phyloP scores from a whole-genome alignment of 176 grass and related monocot species.

The Avena insularis region DNA sequence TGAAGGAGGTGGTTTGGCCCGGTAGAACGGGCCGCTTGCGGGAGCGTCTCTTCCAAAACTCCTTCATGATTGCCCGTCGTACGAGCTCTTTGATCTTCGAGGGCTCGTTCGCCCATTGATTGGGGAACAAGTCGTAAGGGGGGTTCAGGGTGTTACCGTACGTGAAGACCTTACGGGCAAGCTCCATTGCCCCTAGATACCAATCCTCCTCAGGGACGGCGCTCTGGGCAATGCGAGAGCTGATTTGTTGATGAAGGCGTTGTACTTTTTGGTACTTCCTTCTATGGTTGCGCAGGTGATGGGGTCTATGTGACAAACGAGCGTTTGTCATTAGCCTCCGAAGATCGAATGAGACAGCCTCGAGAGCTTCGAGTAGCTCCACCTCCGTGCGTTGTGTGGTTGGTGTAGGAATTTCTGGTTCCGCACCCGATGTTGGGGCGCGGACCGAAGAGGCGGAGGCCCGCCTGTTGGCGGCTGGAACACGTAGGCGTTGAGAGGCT shows the following conservation, averaged over 20 bases:
- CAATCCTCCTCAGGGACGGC: not conserved
- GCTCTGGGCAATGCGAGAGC: not conserved
- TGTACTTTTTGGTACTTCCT: slow-evolving; percentile 19
- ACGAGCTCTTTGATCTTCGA: not conserved
- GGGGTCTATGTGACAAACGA: not conserved
- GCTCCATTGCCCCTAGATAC: not conserved
- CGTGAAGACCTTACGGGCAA: not conserved
- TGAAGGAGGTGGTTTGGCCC: not conserved
- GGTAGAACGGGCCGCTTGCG: not conserved
- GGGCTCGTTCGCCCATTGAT: not conserved
- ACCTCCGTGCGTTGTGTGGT: not conserved
- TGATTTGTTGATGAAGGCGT: not conserved
- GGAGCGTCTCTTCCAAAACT: not conserved
- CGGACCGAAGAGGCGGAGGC: not conserved
- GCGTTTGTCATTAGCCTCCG: not conserved
- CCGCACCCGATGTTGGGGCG: fast-evolving
- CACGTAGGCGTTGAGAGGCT: not conserved
- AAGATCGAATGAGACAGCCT: not conserved
- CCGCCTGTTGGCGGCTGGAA: not conserved
- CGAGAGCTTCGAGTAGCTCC: not conserved
- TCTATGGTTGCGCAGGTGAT: not conserved
- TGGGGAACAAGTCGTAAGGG: not conserved
- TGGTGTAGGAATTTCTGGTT: fast-evolving
- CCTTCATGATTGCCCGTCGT: not conserved
- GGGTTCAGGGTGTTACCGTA: not conserved